Base-by-base conservation (phyloP, 2,329 filamentous ascomycete species). In the Arthrobotrys sphaeroides region DNA sequence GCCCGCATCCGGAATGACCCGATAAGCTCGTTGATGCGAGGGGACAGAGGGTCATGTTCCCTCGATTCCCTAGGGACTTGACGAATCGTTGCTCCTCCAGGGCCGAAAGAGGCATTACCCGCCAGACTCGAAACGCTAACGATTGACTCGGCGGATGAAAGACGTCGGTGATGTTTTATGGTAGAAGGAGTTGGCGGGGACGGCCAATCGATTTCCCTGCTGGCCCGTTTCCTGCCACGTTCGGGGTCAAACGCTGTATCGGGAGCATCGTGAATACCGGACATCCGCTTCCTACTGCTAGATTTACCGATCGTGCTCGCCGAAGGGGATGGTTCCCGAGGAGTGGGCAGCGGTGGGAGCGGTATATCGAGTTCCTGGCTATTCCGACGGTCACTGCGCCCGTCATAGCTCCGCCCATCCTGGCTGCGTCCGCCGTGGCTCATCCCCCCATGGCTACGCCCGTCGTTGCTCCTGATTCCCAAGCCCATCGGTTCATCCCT, bases 141-240 rank as follows among this genome's bases (percentile, higher is more conserved):
- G 12, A 59, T 62, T 10, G 66, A 70, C 22, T 70, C 73, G 0
- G 66, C 55, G 20, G 62, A 69, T 3, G 65, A 69, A 2, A 70
- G 51, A 1, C 66, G 40, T 43, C 73, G 53, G 42, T 65, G 72
- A 7, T 62, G 55, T 26, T 69, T 75, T 26, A 55, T 38, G 12
- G 42, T 45, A n/a, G 65, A 42, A n/a, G 65, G 16, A 16, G 57
- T 60, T 20, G 73, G 57, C 18, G 64, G 45, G 4, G 57, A 38
- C 12, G 22, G 59, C 65, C 65, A 76, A 49, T 70, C 59, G 40
- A 76, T 76, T 22, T 76, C 73, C 28, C 73, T 65, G 36, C 73
- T 76, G 10, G 64, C 55, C 38, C 73, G 55, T 61, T 76, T 76
- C 24, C 73, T 57, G 20, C 73, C 73, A 53, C 73, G 73, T 20